These are phyloP conservation scores for Herpotrichia juniperi DNA, from an alignment of 2,329 filamentous ascomycete species.

Conservation along the genomic window DNA sequence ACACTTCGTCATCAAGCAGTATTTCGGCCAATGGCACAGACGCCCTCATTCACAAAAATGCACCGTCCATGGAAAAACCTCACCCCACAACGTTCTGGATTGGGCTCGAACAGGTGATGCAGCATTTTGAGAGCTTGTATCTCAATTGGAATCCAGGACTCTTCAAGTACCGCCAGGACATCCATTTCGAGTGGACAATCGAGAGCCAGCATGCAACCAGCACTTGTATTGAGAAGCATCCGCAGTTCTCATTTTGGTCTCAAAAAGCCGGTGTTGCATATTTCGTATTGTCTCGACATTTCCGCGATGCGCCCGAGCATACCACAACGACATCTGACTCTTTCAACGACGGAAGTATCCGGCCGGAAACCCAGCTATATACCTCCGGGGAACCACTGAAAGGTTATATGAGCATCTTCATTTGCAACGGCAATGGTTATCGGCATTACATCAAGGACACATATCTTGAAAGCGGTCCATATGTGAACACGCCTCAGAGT, in stretches of 20 bases:
- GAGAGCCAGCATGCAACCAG: constrained; percentile 60
- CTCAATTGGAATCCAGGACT: constrained; percentile 94
- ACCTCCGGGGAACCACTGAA: constrained; percentile 46
- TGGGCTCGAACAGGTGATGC: constrained; percentile 81
- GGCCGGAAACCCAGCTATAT: constrained; percentile 24
- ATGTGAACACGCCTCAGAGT: constrained; percentile 92
- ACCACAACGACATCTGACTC: constrained; percentile 35
- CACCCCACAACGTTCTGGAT: constrained; percentile 91
- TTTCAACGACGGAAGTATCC: constrained; percentile 38
- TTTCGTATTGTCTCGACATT: constrained; percentile 87
- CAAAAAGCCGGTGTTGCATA: constrained; percentile 70
- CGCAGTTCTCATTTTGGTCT: constrained; percentile 63
- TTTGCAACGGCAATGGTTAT: constrained; percentile 74
- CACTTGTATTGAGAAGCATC: constrained; percentile 73
- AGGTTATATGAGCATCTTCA: constrained; percentile 87
- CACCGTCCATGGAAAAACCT: constrained; percentile 39
- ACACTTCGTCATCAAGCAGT: constrained; percentile 22
- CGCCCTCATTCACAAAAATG: constrained; percentile 31
- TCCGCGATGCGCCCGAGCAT: constrained; percentile 62
- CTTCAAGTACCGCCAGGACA: constrained; percentile 81
- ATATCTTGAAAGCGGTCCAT: constrained; percentile 76
- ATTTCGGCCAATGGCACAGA: constrained; percentile 23
- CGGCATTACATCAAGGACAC: constrained; percentile 77
- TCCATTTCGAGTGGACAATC: constrained; percentile 87
- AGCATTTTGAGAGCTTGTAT: constrained; percentile 95